Conservation (phyloP, 371 early-diverging fungal species). For the Phascolomyces articulosus region DNA sequence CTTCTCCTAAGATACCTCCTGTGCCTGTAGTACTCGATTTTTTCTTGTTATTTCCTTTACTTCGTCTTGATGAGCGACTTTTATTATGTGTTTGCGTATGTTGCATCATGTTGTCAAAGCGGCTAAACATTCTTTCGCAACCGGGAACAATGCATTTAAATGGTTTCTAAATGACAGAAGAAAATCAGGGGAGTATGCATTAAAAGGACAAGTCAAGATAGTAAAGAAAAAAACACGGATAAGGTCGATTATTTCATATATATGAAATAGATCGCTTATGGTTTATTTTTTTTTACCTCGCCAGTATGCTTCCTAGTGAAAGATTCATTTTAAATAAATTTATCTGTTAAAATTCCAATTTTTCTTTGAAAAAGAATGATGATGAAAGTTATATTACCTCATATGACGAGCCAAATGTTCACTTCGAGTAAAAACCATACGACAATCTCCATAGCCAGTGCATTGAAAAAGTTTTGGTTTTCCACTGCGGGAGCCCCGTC, state of each 20-base stretch:
- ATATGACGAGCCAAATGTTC: slow-evolving; percentile 56
- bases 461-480: slow-evolving; percentile 54
- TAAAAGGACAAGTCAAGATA: no score
- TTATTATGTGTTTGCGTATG: slow-evolving; percentile 61
- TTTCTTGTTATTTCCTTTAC: neutral
- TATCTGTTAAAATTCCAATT: no score
- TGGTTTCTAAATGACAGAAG: slow-evolving; percentile 39
- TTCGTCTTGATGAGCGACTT: neutral
- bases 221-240: no score
- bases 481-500: slow-evolving; percentile 17
- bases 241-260: no score
- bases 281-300: neutral
- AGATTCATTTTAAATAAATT: no score
- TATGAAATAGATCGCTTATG: no score
- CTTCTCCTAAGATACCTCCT: no score
- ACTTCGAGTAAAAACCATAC: slow-evolving; percentile 58
- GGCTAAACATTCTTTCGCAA: slow-evolving; percentile 61
- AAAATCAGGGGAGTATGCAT: no score
- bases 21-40: no score
- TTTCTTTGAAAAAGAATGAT: no score
- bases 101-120: slow-evolving; percentile 70
- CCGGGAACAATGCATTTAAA: slow-evolving; percentile 62
- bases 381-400: slow-evolving; percentile 42
- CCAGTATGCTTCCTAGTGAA: slow-evolving; percentile 2
- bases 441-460: slow-evolving; percentile 54